Base-by-base conservation (phyloP, 176 grass and related monocot genomes). In the Aegilops sharonensis region DNA sequence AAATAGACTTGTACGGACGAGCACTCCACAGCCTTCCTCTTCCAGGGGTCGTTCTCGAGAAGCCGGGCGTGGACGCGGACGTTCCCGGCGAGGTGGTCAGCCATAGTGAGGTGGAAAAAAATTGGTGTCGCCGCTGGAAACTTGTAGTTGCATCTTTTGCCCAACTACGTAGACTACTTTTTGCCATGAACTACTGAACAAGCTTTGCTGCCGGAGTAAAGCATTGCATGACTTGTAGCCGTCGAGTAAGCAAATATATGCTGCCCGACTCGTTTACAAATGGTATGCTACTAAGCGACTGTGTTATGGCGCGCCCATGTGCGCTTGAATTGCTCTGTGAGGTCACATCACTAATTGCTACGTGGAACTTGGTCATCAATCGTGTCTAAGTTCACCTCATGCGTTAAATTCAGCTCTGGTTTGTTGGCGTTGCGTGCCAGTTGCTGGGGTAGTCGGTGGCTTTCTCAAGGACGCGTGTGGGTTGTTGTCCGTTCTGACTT, bases 1-100 rank as follows among this genome's bases (percentile, higher is more conserved):
- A 86, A 68, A 72, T 7, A 83, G 91, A 67, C 78, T 98, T 50
- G 42, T 43, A 4, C 79, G 83, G 4, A 9, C 78, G 18, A 60
- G 69, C 45, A 21, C 82, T 18, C 85, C 81, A 35, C 81, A 78
- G 13, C 10, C 88, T 39, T 6, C 87, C 9, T 85, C 89, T 39
- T 5, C 87, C 10, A 87, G 94, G 81, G 89, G 88, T 27, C 88
- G 89, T 31, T 90, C 81, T 1, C 85, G 77, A 65, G 54, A 85
- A 75, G 79, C 86, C 79, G 87, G 67, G 14, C 83, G 90, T 68
- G 90, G 68, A 27, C 75, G 90, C 13, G 87, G 87, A 5, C 90
- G 90, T 68, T 72, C 78, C 70, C 78, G 90, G 9, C 83, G 90
- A 8, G 78, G 83, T n/a, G 83, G 86, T 54, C 86, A 78, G 52